A percentile compares a stretch with the other conserved stretches of the same genome.
These are phyloP conservation scores for Fusarium longipes DNA, from an alignment of 2,329 filamentous ascomycete species.

Conservation along the genomic window DNA sequence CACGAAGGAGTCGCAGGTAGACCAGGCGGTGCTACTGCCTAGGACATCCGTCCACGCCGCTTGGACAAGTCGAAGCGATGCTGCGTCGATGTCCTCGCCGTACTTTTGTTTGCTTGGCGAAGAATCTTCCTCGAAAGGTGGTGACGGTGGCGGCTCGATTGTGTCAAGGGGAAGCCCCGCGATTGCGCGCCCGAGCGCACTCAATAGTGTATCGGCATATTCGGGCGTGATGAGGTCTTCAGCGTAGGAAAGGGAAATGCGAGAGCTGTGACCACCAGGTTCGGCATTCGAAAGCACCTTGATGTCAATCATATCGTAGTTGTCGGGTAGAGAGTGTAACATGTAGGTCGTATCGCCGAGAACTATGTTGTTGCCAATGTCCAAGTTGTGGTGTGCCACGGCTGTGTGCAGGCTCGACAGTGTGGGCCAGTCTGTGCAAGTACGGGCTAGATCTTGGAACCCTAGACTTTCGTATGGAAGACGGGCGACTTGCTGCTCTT, in stretches of 20 bases:
- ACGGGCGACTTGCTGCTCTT: conserved; percentile 10
- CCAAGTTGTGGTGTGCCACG: conserved; percentile 10
- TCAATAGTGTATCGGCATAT: conserved; percentile 12
- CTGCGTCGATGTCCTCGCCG: conserved; percentile 7
- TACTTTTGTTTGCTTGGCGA: conserved; percentile 5
- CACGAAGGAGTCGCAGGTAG: conserved; percentile 5
- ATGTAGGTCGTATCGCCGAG: conserved; percentile 5
- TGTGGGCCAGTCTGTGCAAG: conserved; percentile 11
- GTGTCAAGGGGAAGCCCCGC: conserved; percentile 8
- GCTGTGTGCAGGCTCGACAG: conserved; percentile 10
- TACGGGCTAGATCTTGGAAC: conserved; percentile 12
- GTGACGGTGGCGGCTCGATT: conserved; percentile 7
- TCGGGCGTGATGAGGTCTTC: conserved; percentile 7
- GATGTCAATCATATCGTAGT: conserved; percentile 11
- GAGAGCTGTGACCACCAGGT: conserved; percentile 11
- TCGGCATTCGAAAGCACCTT: conserved; percentile 12
- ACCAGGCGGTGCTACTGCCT: conserved; percentile 11
- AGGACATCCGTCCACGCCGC: conserved; percentile 10
- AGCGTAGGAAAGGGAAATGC: conserved; percentile 13
- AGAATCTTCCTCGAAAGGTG: conserved; percentile 1
- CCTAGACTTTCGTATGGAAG: conserved; percentile 13
- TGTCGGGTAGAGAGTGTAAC: conserved; percentile 8
- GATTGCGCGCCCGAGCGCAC: conserved; percentile 12
- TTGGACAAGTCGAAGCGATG: conserved; percentile 3
- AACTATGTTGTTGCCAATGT: conserved; percentile 9